phyloP scores from a whole-genome alignment of 2,329 filamentous ascomycete genomes.

The Aspergillus tanneri region DNA sequence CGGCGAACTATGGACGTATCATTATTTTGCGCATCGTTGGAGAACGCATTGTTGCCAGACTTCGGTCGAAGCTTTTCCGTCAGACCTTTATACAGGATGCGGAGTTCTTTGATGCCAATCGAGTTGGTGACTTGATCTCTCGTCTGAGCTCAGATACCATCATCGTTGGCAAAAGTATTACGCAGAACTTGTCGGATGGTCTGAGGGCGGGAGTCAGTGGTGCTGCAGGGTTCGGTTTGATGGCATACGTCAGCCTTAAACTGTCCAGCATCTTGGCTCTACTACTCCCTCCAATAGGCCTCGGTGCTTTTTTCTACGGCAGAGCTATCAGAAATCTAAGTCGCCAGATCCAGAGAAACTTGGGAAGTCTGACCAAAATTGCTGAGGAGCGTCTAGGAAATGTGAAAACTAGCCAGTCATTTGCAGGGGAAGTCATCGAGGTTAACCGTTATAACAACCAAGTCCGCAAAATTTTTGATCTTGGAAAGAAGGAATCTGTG shows the following conservation, averaged over 20 bases:
- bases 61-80: slow-evolving; percentile 86
- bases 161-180: slow-evolving; percentile 97
- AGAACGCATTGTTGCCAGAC: slow-evolving; percentile 85
- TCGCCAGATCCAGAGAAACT: slow-evolving; percentile 87
- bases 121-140: slow-evolving; percentile 93
- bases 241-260: slow-evolving; percentile 93
- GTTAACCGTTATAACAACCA: slow-evolving; percentile 88
- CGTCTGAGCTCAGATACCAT: slow-evolving; percentile 94
- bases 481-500: slow-evolving; percentile 82
- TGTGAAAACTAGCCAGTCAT: slow-evolving; percentile 93
- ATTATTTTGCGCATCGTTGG: slow-evolving; percentile 91
- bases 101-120: slow-evolving; percentile 97
- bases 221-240: slow-evolving; percentile 81
- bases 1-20: slow-evolving; percentile 90
- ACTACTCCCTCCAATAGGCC: slow-evolving; percentile 85
- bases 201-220: slow-evolving; percentile 87
- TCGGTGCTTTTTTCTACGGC: slow-evolving; percentile 90
- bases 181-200: slow-evolving; percentile 96
- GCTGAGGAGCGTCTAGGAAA: slow-evolving; percentile 97
- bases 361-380: slow-evolving; percentile 92
- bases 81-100: slow-evolving; percentile 95
- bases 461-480: slow-evolving; percentile 83
- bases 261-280: slow-evolving; percentile 82
- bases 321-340: slow-evolving; percentile 84
- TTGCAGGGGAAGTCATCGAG: slow-evolving; percentile 89